Conservation (phyloP, 257 asterid genomes). For the Solanum paucissectum region DNA sequence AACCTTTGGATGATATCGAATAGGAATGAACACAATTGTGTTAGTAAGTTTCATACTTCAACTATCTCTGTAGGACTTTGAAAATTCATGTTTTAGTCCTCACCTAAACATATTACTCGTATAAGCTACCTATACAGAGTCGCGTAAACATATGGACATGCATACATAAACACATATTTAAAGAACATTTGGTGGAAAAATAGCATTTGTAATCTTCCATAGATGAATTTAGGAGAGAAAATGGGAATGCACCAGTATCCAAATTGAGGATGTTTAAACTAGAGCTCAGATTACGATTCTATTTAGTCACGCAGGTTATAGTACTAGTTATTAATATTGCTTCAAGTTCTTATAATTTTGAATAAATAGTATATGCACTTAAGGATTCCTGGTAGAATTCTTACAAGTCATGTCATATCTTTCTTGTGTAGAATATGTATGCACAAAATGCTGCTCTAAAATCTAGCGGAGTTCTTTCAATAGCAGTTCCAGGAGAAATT, state of each 20-base stretch:
- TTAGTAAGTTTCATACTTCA: background rate
- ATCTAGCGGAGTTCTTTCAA: slow-evolving; percentile 38
- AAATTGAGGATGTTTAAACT: too few species aligned
- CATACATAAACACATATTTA: too few species aligned
- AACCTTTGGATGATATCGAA: background rate
- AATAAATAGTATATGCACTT: background rate
- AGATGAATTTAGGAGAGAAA: too few species aligned
- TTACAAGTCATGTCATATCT: background rate
- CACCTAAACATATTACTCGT: background rate
- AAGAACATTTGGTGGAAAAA: too few species aligned
- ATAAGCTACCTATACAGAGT: background rate
- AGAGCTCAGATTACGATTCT: too few species aligned
- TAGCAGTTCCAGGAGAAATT: slow-evolving; percentile 71
- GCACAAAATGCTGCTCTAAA: slow-evolving; percentile 24
- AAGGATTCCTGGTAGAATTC: background rate
- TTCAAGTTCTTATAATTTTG: background rate
- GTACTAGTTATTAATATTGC: background rate
- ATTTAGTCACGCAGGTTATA: background rate
- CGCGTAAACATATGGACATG: background rate
- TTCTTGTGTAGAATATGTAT: slow-evolving; percentile 40
- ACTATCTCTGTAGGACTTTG: background rate
- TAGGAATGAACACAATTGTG: background rate
- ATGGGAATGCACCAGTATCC: too few species aligned
- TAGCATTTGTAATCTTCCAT: too few species aligned
- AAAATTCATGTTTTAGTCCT: background rate